Conservation (phyloP, 1,284 basidiomycete species). For the Malassezia psittaci region DNA sequence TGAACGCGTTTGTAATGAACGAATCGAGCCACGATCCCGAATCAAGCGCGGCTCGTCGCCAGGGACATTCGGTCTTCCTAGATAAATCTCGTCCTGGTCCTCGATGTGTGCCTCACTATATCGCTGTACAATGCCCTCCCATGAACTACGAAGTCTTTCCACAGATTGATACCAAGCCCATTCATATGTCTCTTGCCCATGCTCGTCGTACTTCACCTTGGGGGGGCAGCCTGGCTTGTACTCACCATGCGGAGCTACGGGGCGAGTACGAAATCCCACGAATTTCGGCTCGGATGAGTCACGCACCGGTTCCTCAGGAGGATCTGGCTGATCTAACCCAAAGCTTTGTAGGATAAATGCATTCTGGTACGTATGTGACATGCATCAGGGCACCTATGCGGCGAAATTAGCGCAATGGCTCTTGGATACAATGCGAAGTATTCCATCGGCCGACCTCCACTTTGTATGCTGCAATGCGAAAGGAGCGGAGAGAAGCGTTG, state of each 20-base stretch:
- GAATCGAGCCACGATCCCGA: slow-evolving; percentile 34
- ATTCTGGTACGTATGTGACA: slow-evolving; percentile 19
- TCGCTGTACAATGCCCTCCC: slow-evolving; percentile 40
- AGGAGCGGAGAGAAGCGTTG: slow-evolving; percentile 17
- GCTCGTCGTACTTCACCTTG: slow-evolving; percentile 25
- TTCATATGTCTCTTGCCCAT: slow-evolving; percentile 35
- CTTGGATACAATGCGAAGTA: not conserved
- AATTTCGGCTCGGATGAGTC: not conserved
- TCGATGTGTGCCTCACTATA: slow-evolving; percentile 41
- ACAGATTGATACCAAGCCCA: slow-evolving; percentile 34
- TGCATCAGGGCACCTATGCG: not conserved
- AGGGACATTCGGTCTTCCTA: slow-evolving; percentile 22
- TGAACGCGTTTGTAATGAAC: slow-evolving; percentile 23
- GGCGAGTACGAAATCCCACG: not conserved
- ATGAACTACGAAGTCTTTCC: slow-evolving; percentile 35
- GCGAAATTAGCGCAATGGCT: too few species aligned
- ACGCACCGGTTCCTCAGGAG: not conserved
- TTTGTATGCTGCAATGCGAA: slow-evolving; percentile 7
- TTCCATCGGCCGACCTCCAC: slow-evolving; percentile 7
- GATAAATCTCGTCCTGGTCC: slow-evolving; percentile 42
- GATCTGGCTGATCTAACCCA: not conserved
- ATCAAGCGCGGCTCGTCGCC: slow-evolving; percentile 30
- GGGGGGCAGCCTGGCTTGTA: not conserved
- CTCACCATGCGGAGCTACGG: not conserved
- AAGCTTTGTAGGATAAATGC: slow-evolving; percentile 17